A percentile compares a stretch with the other conserved stretches of the same genome.
These are phyloP conservation scores for Cytidiella melzeri DNA, from an alignment of 768 basidiomycete genomes.

Conservation along the genomic window DNA sequence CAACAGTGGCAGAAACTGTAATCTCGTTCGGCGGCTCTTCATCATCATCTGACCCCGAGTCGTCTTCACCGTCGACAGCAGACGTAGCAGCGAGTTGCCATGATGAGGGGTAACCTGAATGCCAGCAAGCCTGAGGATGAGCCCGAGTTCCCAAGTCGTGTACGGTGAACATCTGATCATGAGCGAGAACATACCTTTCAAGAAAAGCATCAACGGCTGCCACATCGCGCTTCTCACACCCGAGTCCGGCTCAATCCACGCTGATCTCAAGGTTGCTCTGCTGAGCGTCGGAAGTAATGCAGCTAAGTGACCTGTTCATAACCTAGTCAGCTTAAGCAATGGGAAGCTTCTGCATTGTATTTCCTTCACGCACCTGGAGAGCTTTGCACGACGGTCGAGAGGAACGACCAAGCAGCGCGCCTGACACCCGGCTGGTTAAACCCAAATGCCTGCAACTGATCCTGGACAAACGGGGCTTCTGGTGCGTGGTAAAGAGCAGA, in stretches of 20 bases:
- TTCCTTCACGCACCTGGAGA: constrained; percentile 43
- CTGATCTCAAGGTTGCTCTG: constrained; percentile 55
- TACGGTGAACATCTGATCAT: no score
- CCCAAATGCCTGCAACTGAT: constrained; percentile 44
- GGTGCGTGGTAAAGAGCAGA: constrained; percentile 44
- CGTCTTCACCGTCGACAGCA: constrained; percentile 30
- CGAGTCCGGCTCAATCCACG: constrained; percentile 65
- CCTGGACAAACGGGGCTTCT: constrained; percentile 34
- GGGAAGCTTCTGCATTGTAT: no score
- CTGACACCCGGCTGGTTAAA: constrained; percentile 66
- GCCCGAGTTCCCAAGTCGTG: no score
- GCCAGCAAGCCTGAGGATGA: no score
- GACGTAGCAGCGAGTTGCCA: constrained; percentile 24
- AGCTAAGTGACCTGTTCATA: constrained; percentile 24
- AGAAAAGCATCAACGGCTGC: constrained; percentile 61
- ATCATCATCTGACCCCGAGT: constrained; percentile 19
- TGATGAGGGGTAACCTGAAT: no score
- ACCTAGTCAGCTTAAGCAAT: no score
- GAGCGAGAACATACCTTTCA: constrained; percentile 69
- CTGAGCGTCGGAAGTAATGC: constrained; percentile 43
- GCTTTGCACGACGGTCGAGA: constrained; percentile 38
- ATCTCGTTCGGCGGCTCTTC: constrained; percentile 2
- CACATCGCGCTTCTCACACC: constrained; percentile 65
- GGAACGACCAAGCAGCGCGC: constrained; percentile 58
- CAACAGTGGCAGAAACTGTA: background rate